Base-by-base conservation (phyloP, 352 stramenopile genomes). In the Pythium periplocum region DNA sequence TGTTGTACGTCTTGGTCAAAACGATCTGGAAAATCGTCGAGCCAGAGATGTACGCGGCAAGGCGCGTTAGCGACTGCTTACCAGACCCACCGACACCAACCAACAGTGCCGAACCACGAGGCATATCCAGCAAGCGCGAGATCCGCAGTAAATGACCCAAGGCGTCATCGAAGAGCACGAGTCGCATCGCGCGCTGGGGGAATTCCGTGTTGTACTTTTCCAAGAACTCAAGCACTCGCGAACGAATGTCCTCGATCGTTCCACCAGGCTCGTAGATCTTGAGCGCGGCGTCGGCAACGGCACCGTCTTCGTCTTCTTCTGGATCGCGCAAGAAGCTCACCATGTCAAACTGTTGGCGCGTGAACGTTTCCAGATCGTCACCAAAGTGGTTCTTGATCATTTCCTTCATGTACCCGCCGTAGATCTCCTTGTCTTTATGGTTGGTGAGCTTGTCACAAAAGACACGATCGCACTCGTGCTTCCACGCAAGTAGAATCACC, bases 101-200 rank as follows among this genome's bases (percentile, higher is more conserved):
- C 2, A 99, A 77, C 12, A 99, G 69, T 4, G 89, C 96, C 3
- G 87, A 98, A 5, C 97, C 96, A 45, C 96, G 84, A 12, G 95
- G 95, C 90, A 98, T 99, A 50, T 98, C 94, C 30, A 99, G 78
- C 46, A 99, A 63, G 10, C 97, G 84, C 31, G 92, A 98, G 44
- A 99, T 97, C 34, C 96, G 86, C 37, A 99, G 71, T 43, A 99
- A 73, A 64, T 99, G 96, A 31, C 96, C 90, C 9, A 99, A 69
- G 1, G 96, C 96, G 66, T 99, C 96, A 59, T 99, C 96, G 68
- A 99, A 99, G 3, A 99, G 81, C 37, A 99, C 96, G 31, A 99
- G 80, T 8, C 98, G 90, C 88, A 99, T 98, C 57, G 90, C 88
- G 34, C 96, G 93, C 39, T 97, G 90, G 9, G 96, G 96, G 59